Conservation (phyloP, 202 grass and related monocot genomes). For the Schoenoplectus triqueter region DNA sequence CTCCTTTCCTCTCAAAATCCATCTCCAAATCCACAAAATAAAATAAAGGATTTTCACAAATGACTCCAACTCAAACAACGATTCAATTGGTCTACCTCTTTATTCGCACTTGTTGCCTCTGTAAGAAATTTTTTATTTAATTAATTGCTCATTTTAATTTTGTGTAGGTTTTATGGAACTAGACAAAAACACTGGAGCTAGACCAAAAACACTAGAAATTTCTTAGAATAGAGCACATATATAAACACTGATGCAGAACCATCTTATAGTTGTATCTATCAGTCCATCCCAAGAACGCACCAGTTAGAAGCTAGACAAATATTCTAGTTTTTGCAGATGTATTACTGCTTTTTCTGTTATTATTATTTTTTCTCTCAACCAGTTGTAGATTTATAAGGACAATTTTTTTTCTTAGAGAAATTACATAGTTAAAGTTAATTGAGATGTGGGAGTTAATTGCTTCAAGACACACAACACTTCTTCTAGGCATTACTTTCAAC, state of each 20-base stretch:
- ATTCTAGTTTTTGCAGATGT: neutral
- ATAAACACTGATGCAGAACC: neutral
- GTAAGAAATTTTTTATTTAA: too few relatives aligned
- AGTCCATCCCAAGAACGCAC: neutral
- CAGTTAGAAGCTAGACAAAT: neutral
- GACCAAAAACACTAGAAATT: neutral
- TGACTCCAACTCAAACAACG: too few relatives aligned
- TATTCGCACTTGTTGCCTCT: too few relatives aligned
- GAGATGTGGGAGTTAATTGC: neutral
- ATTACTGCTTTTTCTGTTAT: neutral
- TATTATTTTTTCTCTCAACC: neutral
- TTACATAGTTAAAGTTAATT: neutral
- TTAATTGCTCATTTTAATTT: too few relatives aligned
- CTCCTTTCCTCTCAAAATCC: too few relatives aligned
- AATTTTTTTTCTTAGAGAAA: neutral
- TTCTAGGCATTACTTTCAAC: slow-evolving; percentile 11
- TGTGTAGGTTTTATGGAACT: too few relatives aligned
- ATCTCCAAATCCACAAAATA: too few relatives aligned
- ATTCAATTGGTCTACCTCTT: too few relatives aligned
- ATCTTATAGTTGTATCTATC: neutral
- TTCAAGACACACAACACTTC: neutral
- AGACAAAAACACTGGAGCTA: too few relatives aligned
- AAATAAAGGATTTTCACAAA: too few relatives aligned
- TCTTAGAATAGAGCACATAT: neutral
- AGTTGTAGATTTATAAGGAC: neutral